Base-by-base conservation (phyloP, 495 filamentous ascomycete species). In the Achaetomiella virescens region DNA sequence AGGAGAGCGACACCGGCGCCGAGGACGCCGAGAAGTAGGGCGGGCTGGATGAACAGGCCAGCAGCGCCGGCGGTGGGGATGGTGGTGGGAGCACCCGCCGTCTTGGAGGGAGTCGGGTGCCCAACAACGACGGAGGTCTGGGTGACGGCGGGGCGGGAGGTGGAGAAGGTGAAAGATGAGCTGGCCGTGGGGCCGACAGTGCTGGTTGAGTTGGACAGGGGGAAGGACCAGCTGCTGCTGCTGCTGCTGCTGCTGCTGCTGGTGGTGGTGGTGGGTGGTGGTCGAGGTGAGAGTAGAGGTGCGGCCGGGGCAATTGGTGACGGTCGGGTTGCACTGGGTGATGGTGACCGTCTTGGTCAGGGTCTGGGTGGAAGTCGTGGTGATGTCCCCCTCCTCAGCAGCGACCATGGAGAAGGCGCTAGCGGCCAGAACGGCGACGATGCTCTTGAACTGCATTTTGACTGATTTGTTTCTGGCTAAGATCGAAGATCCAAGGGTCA, bases 321-420 rank as follows among this genome's bases (percentile, higher is more conserved):
- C 66, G 33, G 67, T 70, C 9, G 73, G 70, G 62, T 70, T 74
- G 70, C 75, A 75, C 66, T 70, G 57, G 53, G 73, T 76, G 61
- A 78, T 71, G 60, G 76, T 78, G 64, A 76, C 61, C 27, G 73
- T 76, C 49, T 68, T 59, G 33, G 75, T 76, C 60, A 73, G 57
- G 54, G 72, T 74, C 51, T 67, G 65, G 24, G 73, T 76, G 55
- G 72, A 70, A 41, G 75, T 75, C 45, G 66, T 73, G 56, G 54
- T 67, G 41, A 56, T 64, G 45, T 63, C 55, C 43, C 36, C 52
- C 40, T 64, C 62, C 41, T 67, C 27, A 31, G 64, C 66, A 54
- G 58, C 47, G 27, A 59, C 66, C 54, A 69, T 31, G 29, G 67
- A 56, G 43, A 63, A 57, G 61, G 62, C 61, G 29, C 63, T 58